Evolutionary conservation across 169 alveolate genomes (phyloP).

Genomic region (Plasmodium blacklocki): DNA sequence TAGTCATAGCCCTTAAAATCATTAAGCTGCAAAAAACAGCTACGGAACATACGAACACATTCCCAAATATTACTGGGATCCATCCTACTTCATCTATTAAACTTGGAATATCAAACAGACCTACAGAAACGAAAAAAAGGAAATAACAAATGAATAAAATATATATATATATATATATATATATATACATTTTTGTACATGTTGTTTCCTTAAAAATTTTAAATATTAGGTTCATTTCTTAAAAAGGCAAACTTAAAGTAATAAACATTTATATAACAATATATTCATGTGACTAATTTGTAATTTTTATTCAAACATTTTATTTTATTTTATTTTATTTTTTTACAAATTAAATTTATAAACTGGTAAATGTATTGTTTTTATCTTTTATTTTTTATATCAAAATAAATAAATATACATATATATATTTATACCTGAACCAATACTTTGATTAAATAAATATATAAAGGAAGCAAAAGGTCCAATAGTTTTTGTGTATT

Average conservation of each 20-base stretch:
- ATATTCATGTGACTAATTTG: background rate
- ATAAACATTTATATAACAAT: conserved; percentile 1
- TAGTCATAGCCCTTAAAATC: conserved; percentile 85
- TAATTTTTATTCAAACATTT: too few species aligned
- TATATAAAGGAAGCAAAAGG: conserved; percentile 85
- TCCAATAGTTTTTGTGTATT: conserved; percentile 84
- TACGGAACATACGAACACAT: conserved; percentile 76
- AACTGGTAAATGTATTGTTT: background rate
- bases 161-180: too few species aligned
- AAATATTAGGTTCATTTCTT: background rate
- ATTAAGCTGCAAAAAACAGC: conserved; percentile 83
- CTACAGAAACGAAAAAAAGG: conserved; percentile 49
- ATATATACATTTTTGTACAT: background rate
- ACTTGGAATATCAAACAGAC: conserved; percentile 83
- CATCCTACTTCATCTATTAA: conserved; percentile 83
- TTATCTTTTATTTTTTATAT: background rate
- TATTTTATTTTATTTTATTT: background rate
- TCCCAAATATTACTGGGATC: conserved; percentile 81
- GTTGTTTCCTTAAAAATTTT: background rate
- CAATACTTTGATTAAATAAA: conserved; percentile 83
- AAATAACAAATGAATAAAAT: background rate
- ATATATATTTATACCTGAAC: conserved; percentile 76
- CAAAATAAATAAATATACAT: background rate
- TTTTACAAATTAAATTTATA: background rate
- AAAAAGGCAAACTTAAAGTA: background rate